phyloP scores from a whole-genome alignment of 805 yeast species.

The Lipomyces yamadae region DNA sequence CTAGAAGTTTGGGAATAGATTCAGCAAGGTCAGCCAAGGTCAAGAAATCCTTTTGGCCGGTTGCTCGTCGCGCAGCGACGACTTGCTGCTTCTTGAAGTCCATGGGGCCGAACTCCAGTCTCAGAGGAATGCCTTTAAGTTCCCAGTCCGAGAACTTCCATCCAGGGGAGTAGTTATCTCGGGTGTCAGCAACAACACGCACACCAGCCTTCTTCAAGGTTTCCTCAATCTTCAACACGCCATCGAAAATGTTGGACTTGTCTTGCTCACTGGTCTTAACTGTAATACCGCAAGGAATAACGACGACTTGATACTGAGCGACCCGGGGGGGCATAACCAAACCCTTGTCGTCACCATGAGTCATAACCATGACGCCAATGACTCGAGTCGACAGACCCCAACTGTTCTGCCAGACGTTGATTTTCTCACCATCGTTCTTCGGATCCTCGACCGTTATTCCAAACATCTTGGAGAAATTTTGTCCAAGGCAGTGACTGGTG shows the following conservation, averaged over 20 bases:
- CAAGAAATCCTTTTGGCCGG: conserved; percentile 72
- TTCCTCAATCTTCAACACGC: conserved; percentile 71
- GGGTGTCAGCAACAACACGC: conserved; percentile 82
- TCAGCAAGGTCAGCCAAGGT: conserved; percentile 66
- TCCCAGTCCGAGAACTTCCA: conserved; percentile 99
- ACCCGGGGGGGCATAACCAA: conserved; percentile 97
- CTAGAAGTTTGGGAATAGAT: conserved; percentile 75
- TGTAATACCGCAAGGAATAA: conserved; percentile 94
- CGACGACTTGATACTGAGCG: conserved; percentile 87
- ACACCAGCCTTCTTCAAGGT: conserved; percentile 65
- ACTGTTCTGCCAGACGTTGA: conserved; percentile 92
- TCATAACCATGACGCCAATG: conserved; percentile 99
- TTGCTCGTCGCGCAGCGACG: conserved; percentile 91
- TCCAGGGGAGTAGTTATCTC: conserved; percentile 95
- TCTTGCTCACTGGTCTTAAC: conserved; percentile 80
- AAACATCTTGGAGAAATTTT: conserved; percentile 98
- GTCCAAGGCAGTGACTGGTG: conserved; percentile 96
- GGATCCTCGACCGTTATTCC: conserved; percentile 95
- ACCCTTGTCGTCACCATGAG: conserved; percentile 98
- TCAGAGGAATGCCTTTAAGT: conserved; percentile 91
- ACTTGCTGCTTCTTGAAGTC: conserved; percentile 82
- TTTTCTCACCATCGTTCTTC: conserved; percentile 72
- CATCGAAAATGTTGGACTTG: conserved; percentile 67
- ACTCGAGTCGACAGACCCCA: conserved; percentile 99
- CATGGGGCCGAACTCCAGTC: conserved; percentile 96